Evolutionary conservation across 2,329 filamentous ascomycete genomes (phyloP).

Genomic region (Xylaria sp.): DNA sequence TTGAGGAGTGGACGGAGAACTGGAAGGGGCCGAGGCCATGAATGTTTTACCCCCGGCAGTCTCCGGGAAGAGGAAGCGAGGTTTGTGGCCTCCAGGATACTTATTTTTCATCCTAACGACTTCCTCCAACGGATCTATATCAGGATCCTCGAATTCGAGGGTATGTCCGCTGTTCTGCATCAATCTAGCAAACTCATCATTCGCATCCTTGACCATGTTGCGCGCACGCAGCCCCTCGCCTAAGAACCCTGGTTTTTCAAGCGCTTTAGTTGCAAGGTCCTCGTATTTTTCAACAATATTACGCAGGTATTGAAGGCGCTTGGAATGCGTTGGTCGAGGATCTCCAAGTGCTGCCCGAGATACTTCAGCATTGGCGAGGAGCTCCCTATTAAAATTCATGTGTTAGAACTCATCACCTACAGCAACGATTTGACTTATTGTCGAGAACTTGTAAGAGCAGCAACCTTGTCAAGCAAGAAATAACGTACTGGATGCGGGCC

Average conservation of each 20-base stretch:
- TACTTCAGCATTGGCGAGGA: conserved; percentile 35
- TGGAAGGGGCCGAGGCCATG: background rate
- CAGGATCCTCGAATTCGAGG: conserved; percentile 44
- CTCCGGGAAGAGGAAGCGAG: background rate
- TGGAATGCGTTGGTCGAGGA: conserved; percentile 39
- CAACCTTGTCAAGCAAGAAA: background rate
- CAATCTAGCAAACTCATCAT: conserved; percentile 42
- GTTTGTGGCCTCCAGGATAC: background rate
- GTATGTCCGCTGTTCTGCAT: conserved; percentile 46
- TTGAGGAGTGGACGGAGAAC: background rate
- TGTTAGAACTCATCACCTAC: background rate
- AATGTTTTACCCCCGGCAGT: background rate
- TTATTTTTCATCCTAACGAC: conserved; percentile 11
- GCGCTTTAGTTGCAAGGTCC: conserved; percentile 31
- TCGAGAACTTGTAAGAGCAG: background rate
- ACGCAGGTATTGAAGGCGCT: conserved; percentile 45
- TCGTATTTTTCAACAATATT: conserved; percentile 43
- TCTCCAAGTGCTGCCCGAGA: conserved; percentile 42
- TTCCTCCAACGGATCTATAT: conserved; percentile 32
- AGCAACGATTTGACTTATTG: background rate
- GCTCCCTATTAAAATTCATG: conserved; percentile 3
- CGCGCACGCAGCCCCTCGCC: conserved; percentile 42
- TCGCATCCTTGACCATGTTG: conserved; percentile 34
- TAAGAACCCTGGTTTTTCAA: conserved; percentile 44
- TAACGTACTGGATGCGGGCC: conserved; percentile 34